These are phyloP conservation scores for Groenewaldozyma tartarivorans DNA, from an alignment of 805 yeast species.

Conservation along the genomic window DNA sequence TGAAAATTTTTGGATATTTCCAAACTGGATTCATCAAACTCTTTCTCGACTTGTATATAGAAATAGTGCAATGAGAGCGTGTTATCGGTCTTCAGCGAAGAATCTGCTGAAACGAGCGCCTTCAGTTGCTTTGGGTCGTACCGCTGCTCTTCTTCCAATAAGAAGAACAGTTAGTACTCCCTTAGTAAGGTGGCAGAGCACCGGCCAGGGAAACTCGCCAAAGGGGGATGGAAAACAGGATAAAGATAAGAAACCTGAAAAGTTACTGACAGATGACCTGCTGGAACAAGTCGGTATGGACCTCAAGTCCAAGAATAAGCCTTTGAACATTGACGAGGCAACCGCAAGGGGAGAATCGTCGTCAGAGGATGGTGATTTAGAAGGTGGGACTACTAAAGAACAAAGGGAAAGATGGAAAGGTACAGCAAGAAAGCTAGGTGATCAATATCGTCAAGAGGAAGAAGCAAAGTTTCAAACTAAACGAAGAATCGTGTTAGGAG, in stretches of 20 bases:
- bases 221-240: slow-evolving; percentile 1
- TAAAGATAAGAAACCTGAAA: slow-evolving; percentile 27
- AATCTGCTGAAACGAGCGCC: no score
- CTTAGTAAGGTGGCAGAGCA: not conserved
- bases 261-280: slow-evolving; percentile 71
- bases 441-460: slow-evolving; percentile 24
- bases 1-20: no score
- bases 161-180: no score
- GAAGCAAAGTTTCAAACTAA: slow-evolving; percentile 63
- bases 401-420: slow-evolving; percentile 37
- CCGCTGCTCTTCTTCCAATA: no score
- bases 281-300: slow-evolving; percentile 81
- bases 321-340: slow-evolving; percentile 7
- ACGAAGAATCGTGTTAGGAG: slow-evolving; percentile 64
- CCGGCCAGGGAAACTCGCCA: not conserved
- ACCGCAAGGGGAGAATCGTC: slow-evolving; percentile 6
- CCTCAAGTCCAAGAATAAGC: slow-evolving; percentile 11
- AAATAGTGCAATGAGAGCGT: no score
- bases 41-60: no score
- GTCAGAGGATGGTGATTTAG: slow-evolving; percentile 8
- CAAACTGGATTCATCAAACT: no score
- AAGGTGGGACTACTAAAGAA: slow-evolving; percentile 13
- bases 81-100: no score
- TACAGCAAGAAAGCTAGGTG: slow-evolving; percentile 34
- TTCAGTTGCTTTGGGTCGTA: no score